These are phyloP conservation scores for Penicillium simplicissimum DNA, from an alignment of 495 filamentous ascomycete genomes.

Conservation along the genomic window DNA sequence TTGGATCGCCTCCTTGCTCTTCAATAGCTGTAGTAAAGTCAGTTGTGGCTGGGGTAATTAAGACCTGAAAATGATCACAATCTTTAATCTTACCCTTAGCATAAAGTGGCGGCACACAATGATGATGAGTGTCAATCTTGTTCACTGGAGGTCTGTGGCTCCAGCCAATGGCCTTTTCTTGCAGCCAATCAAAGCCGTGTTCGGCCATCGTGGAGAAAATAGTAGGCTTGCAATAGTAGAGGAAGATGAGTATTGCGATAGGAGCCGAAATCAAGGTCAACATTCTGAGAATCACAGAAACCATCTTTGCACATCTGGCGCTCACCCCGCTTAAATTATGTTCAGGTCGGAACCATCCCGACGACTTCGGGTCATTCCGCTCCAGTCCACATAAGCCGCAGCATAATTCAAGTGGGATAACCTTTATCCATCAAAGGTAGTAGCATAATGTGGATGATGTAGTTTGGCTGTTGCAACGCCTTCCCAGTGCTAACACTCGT, in stretches of 20 bases:
- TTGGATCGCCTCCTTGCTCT: conserved; percentile 37
- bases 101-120: conserved; percentile 44
- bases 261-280: not conserved
- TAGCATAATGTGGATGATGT: too few species aligned
- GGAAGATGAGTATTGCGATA: not conserved
- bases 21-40: conserved; percentile 26
- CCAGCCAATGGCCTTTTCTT: conserved; percentile 25
- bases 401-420: too few species aligned
- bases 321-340: too few species aligned
- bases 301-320: too few species aligned
- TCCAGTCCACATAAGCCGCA: too few species aligned
- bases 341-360: too few species aligned
- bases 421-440: too few species aligned
- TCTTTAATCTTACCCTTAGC: conserved; percentile 30
- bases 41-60: not conserved
- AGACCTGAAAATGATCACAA: not conserved
- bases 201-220: conserved; percentile 19
- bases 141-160: conserved; percentile 19
- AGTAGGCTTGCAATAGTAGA: not conserved
- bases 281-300: not conserved
- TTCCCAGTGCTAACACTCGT: too few species aligned
- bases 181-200: conserved; percentile 20
- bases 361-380: too few species aligned
- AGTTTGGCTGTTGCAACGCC: too few species aligned
- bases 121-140: conserved; percentile 50